These are phyloP conservation scores for Clonostachys sp. DNA, from an alignment of 2,329 filamentous ascomycete species.

Conservation along the genomic window DNA sequence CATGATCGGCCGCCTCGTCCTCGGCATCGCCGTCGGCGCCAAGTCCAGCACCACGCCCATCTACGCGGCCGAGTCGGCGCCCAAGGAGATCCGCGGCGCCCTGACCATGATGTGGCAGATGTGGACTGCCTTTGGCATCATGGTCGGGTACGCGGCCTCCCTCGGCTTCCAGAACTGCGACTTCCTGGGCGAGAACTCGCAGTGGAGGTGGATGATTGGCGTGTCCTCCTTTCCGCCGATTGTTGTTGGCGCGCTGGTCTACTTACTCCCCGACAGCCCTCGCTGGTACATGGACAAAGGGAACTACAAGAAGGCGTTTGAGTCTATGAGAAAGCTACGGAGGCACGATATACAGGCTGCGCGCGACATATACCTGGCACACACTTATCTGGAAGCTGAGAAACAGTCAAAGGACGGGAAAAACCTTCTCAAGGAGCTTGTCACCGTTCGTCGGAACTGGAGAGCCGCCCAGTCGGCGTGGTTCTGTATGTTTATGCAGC, in stretches of 20 bases:
- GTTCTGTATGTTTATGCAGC: conserved; percentile 28
- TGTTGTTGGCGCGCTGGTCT: conserved; percentile 39
- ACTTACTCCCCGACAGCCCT: conserved; percentile 44
- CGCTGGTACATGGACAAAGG: conserved; percentile 46
- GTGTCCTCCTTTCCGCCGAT: conserved; percentile 46
- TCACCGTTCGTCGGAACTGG: conserved; percentile 19
- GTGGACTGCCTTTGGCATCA: conserved; percentile 29
- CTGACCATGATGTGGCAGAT: conserved; percentile 24
- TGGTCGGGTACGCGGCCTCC: conserved; percentile 23
- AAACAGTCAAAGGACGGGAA: conserved; percentile 8
- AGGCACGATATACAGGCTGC: conserved; percentile 40
- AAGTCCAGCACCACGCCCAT: conserved; percentile 19
- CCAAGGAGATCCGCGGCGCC: conserved; percentile 19
- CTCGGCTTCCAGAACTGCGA: conserved; percentile 9
- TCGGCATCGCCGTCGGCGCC: conserved; percentile 21
- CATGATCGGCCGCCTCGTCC: conserved; percentile 15
- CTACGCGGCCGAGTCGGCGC: conserved; percentile 21
- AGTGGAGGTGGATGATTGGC: conserved; percentile 29
- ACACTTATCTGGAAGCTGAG: conserved; percentile 24
- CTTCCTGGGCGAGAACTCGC: conserved; percentile 6
- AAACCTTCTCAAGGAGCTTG: conserved; percentile 15
- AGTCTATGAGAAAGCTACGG: conserved; percentile 37
- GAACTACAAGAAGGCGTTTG: conserved; percentile 33
- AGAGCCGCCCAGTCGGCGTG: conserved; percentile 22
- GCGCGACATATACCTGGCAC: conserved; percentile 43